phyloP scores from a whole-genome alignment of 2,329 filamentous ascomycete species.

The Chaetomiaceae sp. region DNA sequence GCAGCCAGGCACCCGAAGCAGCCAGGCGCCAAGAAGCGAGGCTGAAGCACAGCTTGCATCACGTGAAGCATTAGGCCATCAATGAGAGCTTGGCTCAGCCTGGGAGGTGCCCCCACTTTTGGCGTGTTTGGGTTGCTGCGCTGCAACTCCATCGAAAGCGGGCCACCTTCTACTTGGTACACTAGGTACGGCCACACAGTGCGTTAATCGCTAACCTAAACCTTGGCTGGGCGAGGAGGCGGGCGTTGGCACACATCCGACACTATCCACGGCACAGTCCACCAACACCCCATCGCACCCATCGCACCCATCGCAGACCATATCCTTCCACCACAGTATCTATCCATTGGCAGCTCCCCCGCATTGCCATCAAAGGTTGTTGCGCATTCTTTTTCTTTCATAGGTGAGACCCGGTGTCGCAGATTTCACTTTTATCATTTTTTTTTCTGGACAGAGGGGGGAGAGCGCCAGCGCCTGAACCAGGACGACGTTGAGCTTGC shows the following conservation, averaged over 20 bases:
- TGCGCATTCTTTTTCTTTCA: constrained; percentile 16
- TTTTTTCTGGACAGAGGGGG: neutral
- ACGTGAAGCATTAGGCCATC: neutral
- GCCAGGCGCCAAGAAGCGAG: neutral
- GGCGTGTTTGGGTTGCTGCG: neutral
- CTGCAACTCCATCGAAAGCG: constrained; percentile 10
- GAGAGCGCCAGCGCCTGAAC: neutral
- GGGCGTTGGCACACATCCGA: constrained; percentile 10
- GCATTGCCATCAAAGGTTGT: constrained; percentile 19
- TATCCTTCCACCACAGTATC: constrained; percentile 28
- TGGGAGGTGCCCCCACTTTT: too few species aligned
- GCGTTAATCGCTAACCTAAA: too few species aligned
- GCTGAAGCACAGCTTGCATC: neutral
- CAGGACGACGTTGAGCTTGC: neutral
- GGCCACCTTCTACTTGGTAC: too few species aligned
- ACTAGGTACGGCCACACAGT: too few species aligned
- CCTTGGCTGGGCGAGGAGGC: too few species aligned
- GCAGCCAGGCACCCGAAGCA: too few species aligned
- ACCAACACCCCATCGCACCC: too few species aligned
- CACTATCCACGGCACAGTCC: constrained; percentile 10
- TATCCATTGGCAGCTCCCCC: constrained; percentile 27
- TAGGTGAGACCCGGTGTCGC: constrained; percentile 9
- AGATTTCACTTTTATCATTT: too few species aligned
- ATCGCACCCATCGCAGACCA: constrained; percentile 20
- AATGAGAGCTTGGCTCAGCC: too few species aligned